These are phyloP conservation scores for Leptographium lundbergii DNA, from an alignment of 2,329 filamentous ascomycete species.

Conservation along the genomic window DNA sequence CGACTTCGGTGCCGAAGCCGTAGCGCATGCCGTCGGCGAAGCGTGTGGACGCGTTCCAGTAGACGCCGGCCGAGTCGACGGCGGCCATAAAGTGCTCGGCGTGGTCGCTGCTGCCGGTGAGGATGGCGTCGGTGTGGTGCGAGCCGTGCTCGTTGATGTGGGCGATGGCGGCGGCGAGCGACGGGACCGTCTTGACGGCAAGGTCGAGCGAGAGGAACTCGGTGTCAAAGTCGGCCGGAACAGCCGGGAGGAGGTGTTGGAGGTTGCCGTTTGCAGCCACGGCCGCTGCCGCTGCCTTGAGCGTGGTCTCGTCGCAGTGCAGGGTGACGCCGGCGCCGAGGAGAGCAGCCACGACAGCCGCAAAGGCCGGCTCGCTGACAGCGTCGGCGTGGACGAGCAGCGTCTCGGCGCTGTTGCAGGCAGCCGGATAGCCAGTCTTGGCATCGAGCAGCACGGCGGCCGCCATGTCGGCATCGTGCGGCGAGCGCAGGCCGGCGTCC, in stretches of 20 bases:
- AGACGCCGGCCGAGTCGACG: constrained; percentile 83
- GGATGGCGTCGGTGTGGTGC: constrained; percentile 85
- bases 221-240: constrained; percentile 64
- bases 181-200: constrained; percentile 66
- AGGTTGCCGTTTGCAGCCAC: background rate
- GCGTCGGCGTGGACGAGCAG: constrained; percentile 69
- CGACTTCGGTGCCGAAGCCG: constrained; percentile 95
- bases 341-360: constrained; percentile 59
- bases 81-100: constrained; percentile 75
- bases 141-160: constrained; percentile 92
- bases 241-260: constrained; percentile 19
- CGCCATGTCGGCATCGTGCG: constrained; percentile 59
- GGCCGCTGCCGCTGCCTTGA: constrained; percentile 31
- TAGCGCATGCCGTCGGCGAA: constrained; percentile 96
- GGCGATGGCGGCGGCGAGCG: constrained; percentile 56
- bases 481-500: constrained; percentile 50
- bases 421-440: constrained; percentile 88
- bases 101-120: constrained; percentile 54
- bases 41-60: constrained; percentile 92
- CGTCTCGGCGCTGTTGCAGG: constrained; percentile 90
- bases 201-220: constrained; percentile 81
- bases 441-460: constrained; percentile 73
- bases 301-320: constrained; percentile 62
- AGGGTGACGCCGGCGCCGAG: constrained; percentile 66
- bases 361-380: constrained; percentile 48